phyloP scores from a whole-genome alignment of 2,329 filamentous ascomycete genomes.

The Coniochaeta ligniaria region DNA sequence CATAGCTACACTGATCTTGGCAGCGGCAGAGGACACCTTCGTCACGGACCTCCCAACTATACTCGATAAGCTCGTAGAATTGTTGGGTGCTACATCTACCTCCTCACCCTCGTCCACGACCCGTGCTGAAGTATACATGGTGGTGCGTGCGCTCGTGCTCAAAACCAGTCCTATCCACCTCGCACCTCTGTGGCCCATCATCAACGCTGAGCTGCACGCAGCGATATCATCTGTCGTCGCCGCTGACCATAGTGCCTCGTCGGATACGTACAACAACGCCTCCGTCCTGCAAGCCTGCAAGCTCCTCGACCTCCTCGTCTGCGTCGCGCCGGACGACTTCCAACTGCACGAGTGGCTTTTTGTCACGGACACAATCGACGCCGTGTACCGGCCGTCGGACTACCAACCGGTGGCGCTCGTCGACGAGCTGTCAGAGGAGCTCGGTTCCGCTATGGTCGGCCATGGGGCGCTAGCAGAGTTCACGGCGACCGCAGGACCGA shows the following conservation, averaged over 20 bases:
- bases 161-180: constrained; percentile 74
- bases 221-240: constrained; percentile 70
- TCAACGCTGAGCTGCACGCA: constrained; percentile 78
- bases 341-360: constrained; percentile 98
- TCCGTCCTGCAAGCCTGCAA: constrained; percentile 89
- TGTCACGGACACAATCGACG: constrained; percentile 93
- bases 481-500: constrained; percentile 22
- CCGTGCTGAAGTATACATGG: constrained; percentile 81
- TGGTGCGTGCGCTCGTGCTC: constrained; percentile 74
- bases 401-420: constrained; percentile 69
- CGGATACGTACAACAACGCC: constrained; percentile 68
- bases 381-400: constrained; percentile 71
- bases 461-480: constrained; percentile 19
- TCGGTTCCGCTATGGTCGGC: constrained; percentile 41
- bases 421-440: constrained; percentile 75
- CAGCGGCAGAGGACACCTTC: constrained; percentile 71
- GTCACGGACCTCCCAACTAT: constrained; percentile 67
- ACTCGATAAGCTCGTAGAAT: constrained; percentile 78
- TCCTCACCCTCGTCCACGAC: constrained; percentile 90
- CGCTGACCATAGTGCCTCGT: constrained; percentile 52
- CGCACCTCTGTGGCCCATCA: constrained; percentile 79
- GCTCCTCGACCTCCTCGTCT: constrained; percentile 80
- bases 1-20: constrained; percentile 71
- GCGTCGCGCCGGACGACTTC: constrained; percentile 87
- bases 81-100: constrained; percentile 73